Conservation (phyloP, 108 stramenopile species). For the Craspedostauros australis region DNA sequence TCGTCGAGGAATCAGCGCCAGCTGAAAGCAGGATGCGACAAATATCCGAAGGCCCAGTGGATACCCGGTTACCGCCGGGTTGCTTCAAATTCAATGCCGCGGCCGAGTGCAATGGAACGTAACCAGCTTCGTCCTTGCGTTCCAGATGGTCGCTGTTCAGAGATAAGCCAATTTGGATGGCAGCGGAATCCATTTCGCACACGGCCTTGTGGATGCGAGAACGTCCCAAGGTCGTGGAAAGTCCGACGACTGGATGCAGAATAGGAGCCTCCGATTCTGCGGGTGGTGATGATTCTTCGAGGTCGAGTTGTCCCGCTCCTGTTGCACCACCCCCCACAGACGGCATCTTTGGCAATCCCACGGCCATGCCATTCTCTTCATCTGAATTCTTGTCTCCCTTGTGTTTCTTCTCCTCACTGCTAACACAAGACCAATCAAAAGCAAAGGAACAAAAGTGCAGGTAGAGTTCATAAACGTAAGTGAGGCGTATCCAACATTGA, state of each 20-base stretch:
- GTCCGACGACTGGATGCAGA: constrained; percentile 30
- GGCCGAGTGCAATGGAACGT: constrained; percentile 65
- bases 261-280: background rate
- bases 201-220: constrained; percentile 62
- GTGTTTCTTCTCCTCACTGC: background rate
- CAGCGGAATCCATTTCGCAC: constrained; percentile 52
- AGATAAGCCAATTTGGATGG: constrained; percentile 34
- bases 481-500: too few species aligned
- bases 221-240: constrained; percentile 26
- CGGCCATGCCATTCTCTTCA: too few species aligned
- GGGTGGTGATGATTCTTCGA: background rate
- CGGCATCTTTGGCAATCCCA: constrained; percentile 18
- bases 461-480: too few species aligned
- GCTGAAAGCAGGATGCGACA: constrained; percentile 41
- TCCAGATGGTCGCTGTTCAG: constrained; percentile 26
- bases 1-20: constrained; percentile 45
- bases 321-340: background rate
- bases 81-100: constrained; percentile 52
- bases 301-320: background rate
- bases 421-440: background rate
- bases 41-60: constrained; percentile 34
- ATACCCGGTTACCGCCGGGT: constrained; percentile 27
- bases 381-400: background rate
- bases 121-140: constrained; percentile 47
- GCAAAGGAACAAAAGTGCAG: too few species aligned